These are phyloP conservation scores for Anaeromyces robustus DNA, from an alignment of 192 early-diverging fungal species.

Conservation along the genomic window DNA sequence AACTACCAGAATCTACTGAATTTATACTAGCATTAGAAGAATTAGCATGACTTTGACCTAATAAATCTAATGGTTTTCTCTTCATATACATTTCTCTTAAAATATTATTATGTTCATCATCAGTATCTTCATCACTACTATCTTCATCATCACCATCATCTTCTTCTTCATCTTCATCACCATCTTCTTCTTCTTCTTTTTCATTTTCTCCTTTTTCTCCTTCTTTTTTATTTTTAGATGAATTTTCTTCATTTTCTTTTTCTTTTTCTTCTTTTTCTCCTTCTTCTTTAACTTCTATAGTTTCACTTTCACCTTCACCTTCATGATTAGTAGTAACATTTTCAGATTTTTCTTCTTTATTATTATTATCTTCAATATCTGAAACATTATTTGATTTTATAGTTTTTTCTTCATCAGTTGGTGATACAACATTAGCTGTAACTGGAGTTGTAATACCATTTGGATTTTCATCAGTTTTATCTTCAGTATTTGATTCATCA, in stretches of 20 bases:
- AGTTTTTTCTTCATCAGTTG: too few relatives aligned
- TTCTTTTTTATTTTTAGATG: not conserved
- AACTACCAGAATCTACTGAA: not conserved
- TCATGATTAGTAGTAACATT: too few relatives aligned
- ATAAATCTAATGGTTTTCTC: not conserved
- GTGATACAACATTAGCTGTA: too few relatives aligned
- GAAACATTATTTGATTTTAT: too few relatives aligned
- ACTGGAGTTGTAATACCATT: too few relatives aligned
- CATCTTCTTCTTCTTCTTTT: not conserved
- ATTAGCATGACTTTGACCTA: not conserved
- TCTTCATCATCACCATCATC: not conserved
- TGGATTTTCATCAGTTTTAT: too few relatives aligned
- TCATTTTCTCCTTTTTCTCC: not conserved
- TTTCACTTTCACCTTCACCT: too few relatives aligned
- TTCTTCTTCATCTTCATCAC: not conserved
- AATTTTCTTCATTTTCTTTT: not conserved
- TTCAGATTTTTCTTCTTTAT: too few relatives aligned
- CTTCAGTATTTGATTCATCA: too few relatives aligned
- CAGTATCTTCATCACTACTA: not conserved
- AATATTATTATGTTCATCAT: not conserved
- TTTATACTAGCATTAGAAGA: not conserved
- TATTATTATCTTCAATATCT: too few relatives aligned
- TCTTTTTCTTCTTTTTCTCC: not conserved
- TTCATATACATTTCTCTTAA: not conserved
- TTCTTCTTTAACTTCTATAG: not conserved